Evolutionary conservation across 148 eudicot genomes (phyloP).

Genomic region (Spergularia bocconei): DNA sequence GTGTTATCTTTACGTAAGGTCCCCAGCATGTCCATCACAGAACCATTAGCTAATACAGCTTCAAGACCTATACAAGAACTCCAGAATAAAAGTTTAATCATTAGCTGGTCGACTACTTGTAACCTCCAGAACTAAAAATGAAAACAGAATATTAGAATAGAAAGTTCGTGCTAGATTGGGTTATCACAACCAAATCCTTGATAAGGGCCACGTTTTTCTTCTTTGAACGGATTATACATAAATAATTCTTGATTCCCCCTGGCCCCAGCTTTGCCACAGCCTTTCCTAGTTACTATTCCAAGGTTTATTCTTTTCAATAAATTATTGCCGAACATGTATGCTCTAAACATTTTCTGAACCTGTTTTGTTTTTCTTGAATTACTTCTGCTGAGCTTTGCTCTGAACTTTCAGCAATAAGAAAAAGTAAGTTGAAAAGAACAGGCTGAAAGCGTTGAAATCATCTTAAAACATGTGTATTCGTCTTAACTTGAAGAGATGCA

Average conservation of each 20-base stretch:
- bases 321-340: not conserved
- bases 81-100: slow-evolving; percentile 20
- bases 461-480: too few relatives aligned
- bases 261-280: not conserved
- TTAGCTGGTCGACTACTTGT: slow-evolving; percentile 11
- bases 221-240: not conserved
- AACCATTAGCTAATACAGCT: slow-evolving; percentile 89
- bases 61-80: slow-evolving; percentile 63
- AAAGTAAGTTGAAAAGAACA: not conserved
- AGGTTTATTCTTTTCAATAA: not conserved
- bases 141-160: not conserved
- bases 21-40: slow-evolving; percentile 90
- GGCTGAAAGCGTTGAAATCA: too few relatives aligned
- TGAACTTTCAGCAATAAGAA: too few relatives aligned
- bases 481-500: too few relatives aligned
- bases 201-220: not conserved
- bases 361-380: too few relatives aligned
- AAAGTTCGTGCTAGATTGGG: not conserved
- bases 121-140: slow-evolving; percentile 15
- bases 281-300: not conserved
- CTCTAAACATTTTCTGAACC: not conserved
- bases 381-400: not conserved
- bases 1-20: slow-evolving; percentile 96
- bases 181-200: not conserved
- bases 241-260: not conserved